Evolutionary conservation across 225 moss, liverwort and hornwort species (phyloP).

Genomic region (Anthoceros angustus): DNA sequence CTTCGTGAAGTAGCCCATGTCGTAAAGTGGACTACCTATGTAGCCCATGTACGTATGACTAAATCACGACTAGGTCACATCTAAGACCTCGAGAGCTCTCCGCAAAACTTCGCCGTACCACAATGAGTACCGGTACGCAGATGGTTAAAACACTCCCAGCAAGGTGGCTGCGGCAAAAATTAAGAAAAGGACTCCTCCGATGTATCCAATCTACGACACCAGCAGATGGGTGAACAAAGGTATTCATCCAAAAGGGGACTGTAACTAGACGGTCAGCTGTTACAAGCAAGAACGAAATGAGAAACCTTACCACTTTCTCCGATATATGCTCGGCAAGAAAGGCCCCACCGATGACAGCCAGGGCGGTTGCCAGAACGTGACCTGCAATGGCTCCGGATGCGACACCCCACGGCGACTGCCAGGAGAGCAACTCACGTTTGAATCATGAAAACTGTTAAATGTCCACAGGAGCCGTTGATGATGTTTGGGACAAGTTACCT

Average conservation of each 20-base stretch:
- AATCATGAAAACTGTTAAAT: slow-evolving; percentile 6
- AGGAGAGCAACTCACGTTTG: not conserved
- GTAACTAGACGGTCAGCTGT: not conserved
- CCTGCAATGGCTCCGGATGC: slow-evolving; percentile 85
- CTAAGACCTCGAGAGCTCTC: no score
- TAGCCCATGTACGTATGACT: no score
- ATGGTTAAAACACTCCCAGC: slow-evolving; percentile 55
- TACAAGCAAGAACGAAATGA: slow-evolving; percentile 1
- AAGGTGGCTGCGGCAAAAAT: slow-evolving; percentile 80
- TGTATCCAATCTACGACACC: slow-evolving; percentile 50
- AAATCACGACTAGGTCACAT: no score
- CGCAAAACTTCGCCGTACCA: not conserved
- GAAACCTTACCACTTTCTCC: slow-evolving; percentile 49
- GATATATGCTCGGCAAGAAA: slow-evolving; percentile 85
- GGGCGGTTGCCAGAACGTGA: slow-evolving; percentile 68
- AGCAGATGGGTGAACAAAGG: not conserved
- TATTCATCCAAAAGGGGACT: not conserved
- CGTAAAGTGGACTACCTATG: no score
- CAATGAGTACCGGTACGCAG: not conserved
- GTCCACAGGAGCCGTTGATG: not conserved
- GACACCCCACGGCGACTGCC: slow-evolving; percentile 83
- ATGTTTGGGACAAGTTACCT: slow-evolving; percentile 17
- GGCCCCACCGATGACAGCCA: slow-evolving; percentile 87
- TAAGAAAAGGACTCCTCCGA: slow-evolving; percentile 77
- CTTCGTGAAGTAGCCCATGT: no score